A percentile compares a stretch with the other conserved stretches of the same genome.
These are phyloP conservation scores for Alternaria gansuensis DNA, from an alignment of 2,329 filamentous ascomycete genomes.

Conservation along the genomic window DNA sequence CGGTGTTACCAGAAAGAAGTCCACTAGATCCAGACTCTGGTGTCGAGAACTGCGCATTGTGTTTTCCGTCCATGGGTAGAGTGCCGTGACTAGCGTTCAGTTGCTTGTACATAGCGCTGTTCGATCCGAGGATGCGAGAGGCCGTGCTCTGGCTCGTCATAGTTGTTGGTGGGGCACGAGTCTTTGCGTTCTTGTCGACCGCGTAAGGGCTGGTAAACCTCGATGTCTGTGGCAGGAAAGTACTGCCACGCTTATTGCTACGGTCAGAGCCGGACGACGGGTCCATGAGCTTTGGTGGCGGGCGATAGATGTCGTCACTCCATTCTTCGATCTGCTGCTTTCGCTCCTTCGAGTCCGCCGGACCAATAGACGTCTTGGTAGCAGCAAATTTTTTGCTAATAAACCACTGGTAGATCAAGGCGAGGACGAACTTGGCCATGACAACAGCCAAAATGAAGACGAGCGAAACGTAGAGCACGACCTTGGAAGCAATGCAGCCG, in stretches of 20 bases:
- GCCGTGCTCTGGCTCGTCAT: constrained; percentile 91
- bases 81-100: constrained; percentile 66
- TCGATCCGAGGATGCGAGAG: constrained; percentile 74
- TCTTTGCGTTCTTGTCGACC: constrained; percentile 67
- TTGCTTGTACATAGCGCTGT: constrained; percentile 71
- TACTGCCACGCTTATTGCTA: constrained; percentile 79
- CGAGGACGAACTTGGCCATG: constrained; percentile 83
- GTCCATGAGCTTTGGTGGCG: constrained; percentile 83
- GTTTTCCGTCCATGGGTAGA: constrained; percentile 57
- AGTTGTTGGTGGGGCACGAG: constrained; percentile 75
- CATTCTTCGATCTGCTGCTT: constrained; percentile 96
- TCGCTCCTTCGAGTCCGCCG: constrained; percentile 80
- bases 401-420: constrained; percentile 96
- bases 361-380: constrained; percentile 78
- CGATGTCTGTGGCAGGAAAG: constrained; percentile 90
- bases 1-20: constrained; percentile 53
- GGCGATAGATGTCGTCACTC: constrained; percentile 96
- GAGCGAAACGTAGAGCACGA: constrained; percentile 93
- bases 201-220: constrained; percentile 92
- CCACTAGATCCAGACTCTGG: constrained; percentile 55
- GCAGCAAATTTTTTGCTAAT: constrained; percentile 86
- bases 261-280: constrained; percentile 72
- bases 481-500: constrained; percentile 95
- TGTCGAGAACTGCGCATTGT: constrained; percentile 25
- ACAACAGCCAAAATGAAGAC: constrained; percentile 93